Base-by-base conservation (phyloP, 1,284 basidiomycete species). In the Rhodotorula sp. region DNA sequence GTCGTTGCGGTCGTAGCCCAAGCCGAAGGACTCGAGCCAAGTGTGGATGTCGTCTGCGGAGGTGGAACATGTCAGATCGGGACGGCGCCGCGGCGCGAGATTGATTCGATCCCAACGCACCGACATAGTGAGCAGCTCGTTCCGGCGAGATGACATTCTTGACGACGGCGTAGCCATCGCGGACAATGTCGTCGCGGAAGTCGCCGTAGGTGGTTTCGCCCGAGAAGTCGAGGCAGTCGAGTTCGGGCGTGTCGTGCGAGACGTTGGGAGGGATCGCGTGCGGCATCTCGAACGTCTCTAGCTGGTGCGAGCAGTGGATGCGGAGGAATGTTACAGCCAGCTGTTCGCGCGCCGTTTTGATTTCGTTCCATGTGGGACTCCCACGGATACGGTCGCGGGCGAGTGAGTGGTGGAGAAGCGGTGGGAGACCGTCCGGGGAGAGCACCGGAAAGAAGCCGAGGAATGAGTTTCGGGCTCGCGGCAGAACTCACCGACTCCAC, bases 81-180 rank as follows among this genome's bases (percentile, higher is more conserved):
- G 62, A 21, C n/a, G 4, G 8, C 6, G 16, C 10, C 8, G 14
- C 18, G 14, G 52, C 29, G 16, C 34, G 34, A 34, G 34, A 34
- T 3, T 21, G 15, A 29, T 20, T 39, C 23, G 18, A 12, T 20
- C 21, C 5, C 51, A 5, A 57, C 63, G 21, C 26, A 64, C 63
- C 52, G 48, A 78, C 80, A 66, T 83, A 82, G 34, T 76, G 62
- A 23, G 70, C 73, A 0, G 81, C 80, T 31, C 75, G 71, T 56
- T 80, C 80, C 6, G 65, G 46, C 1, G 80, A 71, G 49, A 83
- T 69, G 2, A 79, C 82, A 56, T 73, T 70, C 63, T 78, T 79
- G 47, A 83, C 79, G 62, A 83, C 79, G 43, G 78, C 77, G 72
- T 77, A 83, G 52, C 76, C 76, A 61, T 76, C 66, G 39, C 66